phyloP scores from a whole-genome alignment of 192 early-diverging fungal genomes.

The Paraglomus brasilianum region DNA sequence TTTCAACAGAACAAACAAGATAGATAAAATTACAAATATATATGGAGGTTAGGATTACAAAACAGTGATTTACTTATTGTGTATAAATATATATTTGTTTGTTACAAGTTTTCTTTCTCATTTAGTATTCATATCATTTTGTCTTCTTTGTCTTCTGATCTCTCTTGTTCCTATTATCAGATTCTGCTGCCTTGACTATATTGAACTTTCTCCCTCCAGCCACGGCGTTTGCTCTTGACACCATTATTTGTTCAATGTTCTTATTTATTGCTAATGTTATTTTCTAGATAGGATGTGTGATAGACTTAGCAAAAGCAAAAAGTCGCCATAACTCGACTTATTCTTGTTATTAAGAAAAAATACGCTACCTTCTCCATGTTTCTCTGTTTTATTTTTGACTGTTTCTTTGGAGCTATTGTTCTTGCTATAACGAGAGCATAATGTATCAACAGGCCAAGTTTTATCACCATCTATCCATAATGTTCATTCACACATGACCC shows the following conservation, averaged over 20 bases:
- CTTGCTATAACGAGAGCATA: background rate
- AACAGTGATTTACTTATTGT: no score
- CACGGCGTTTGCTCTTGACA: conserved; percentile 14
- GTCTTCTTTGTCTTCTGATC: no score
- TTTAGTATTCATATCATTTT: no score
- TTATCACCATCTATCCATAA: background rate
- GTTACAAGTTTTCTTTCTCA: no score
- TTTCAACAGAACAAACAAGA: no score
- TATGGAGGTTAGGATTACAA: no score
- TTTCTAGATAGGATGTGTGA: background rate
- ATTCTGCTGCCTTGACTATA: background rate
- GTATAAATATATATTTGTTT: no score
- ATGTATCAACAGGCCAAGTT: background rate
- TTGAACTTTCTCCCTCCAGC: conserved; percentile 10
- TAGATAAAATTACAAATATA: no score
- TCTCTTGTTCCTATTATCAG: background rate
- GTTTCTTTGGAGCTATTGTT: conserved; percentile 19
- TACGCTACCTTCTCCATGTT: background rate
- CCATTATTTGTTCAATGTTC: conserved; percentile 26
- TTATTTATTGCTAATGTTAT: conserved; percentile 16
- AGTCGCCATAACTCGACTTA: background rate
- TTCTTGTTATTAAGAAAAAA: background rate
- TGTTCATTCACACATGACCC: no score
- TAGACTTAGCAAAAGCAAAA: background rate
- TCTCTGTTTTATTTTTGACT: conserved; percentile 15